Conservation (phyloP, 208 protist species). For the Leishmania lainsoni region DNA sequence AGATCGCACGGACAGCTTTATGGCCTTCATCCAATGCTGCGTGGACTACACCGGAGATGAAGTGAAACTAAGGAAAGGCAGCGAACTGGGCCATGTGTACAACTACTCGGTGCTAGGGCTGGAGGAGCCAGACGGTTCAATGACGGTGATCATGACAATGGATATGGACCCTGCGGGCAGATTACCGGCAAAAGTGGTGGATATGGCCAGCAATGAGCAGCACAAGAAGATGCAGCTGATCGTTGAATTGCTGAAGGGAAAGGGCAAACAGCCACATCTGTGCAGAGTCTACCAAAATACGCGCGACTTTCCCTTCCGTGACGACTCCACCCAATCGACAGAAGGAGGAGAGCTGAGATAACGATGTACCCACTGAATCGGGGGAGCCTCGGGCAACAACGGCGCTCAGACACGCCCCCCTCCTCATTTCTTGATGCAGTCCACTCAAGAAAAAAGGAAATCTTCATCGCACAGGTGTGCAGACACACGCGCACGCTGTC, state of each 20-base stretch:
- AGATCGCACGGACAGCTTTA: constrained; percentile 10
- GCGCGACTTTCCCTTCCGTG: constrained; percentile 13
- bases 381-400: too few relatives aligned
- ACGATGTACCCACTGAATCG: neutral
- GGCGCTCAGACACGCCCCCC: too few relatives aligned
- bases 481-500: too few relatives aligned
- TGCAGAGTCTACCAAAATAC: constrained; percentile 33
- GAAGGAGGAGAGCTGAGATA: neutral
- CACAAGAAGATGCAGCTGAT: constrained; percentile 35
- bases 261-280: constrained; percentile 10
- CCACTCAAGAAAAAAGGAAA: too few relatives aligned
- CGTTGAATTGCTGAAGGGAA: constrained; percentile 14
- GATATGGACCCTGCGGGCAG: constrained; percentile 39
- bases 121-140: constrained; percentile 51
- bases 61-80: constrained; percentile 17
- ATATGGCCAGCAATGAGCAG: constrained; percentile 34
- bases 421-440: too few relatives aligned
- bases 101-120: constrained; percentile 39
- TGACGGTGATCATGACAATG: constrained; percentile 43
- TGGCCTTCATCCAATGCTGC: constrained; percentile 43
- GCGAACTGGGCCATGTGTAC: constrained; percentile 25
- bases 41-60: constrained; percentile 34
- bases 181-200: constrained; percentile 37
- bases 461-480: too few relatives aligned
- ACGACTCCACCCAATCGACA: neutral